Percentiles rank a stretch among this genome's conserved stretches.
phyloP scores from a whole-genome alignment of 352 stramenopile genomes.

The Phytophthora sp. region DNA sequence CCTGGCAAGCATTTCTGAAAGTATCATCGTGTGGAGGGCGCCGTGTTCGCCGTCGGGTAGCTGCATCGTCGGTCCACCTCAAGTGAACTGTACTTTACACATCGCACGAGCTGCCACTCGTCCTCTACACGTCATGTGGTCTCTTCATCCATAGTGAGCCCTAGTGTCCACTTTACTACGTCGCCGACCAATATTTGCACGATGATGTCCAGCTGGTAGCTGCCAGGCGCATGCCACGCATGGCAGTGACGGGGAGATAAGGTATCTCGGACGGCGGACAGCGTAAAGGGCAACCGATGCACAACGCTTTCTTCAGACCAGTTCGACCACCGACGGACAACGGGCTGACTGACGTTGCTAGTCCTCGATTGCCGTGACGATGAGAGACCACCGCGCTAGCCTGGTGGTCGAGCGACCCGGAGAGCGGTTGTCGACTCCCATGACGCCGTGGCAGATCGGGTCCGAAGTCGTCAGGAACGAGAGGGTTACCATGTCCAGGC shows the following conservation, averaged over 20 bases:
- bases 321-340: background rate
- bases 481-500: background rate
- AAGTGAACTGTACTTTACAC: constrained; percentile 11
- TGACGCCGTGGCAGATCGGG: constrained; percentile 30
- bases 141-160: background rate
- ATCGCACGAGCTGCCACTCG: constrained; percentile 3
- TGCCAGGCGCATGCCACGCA: constrained; percentile 23
- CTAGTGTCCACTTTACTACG: background rate
- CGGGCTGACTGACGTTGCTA: background rate
- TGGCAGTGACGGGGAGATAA: constrained; percentile 33
- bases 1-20: background rate
- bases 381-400: constrained; percentile 23
- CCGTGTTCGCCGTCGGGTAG: constrained; percentile 1
- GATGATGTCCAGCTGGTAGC: constrained; percentile 14
- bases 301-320: background rate
- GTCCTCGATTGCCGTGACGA: constrained; percentile 2
- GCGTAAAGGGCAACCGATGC: constrained; percentile 11
- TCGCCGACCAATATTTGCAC: background rate
- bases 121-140: constrained; percentile 19
- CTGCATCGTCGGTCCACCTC: background rate
- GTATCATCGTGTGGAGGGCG: constrained; percentile 3
- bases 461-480: constrained; percentile 25
- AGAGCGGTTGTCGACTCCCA: constrained; percentile 14
- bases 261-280: constrained; percentile 24
- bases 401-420: constrained; percentile 21